phyloP scores from a whole-genome alignment of 2,329 filamentous ascomycete species.

The Penicillium janthinellum region DNA sequence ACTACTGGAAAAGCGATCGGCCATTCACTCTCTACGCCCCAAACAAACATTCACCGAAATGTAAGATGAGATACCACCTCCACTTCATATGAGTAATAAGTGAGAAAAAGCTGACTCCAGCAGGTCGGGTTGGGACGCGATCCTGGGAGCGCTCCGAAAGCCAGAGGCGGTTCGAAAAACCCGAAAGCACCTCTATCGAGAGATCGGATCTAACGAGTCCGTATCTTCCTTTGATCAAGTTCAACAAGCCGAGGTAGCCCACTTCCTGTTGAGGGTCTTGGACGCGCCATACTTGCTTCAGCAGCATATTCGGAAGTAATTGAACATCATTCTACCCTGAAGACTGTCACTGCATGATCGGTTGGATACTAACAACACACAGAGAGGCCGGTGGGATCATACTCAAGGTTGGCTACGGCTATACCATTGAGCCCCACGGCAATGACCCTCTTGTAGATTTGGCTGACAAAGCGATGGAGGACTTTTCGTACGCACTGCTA shows the following conservation, averaged over 20 bases:
- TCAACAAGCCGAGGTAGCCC: slow-evolving; percentile 48
- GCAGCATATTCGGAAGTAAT: slow-evolving; percentile 43
- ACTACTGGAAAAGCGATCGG: slow-evolving; percentile 35
- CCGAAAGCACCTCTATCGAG: slow-evolving; percentile 49
- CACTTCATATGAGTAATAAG: not conserved
- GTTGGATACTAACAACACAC: not conserved
- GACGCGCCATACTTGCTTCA: slow-evolving; percentile 42
- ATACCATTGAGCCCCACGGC: slow-evolving; percentile 28
- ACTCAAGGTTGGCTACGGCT: slow-evolving; percentile 44
- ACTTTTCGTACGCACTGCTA: slow-evolving; percentile 45
- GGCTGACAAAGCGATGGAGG: slow-evolving; percentile 42
- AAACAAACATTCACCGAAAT: slow-evolving; percentile 35
- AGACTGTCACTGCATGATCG: slow-evolving; percentile 2
- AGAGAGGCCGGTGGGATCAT: slow-evolving; percentile 45
- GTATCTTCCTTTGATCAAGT: slow-evolving; percentile 43
- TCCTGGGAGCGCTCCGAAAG: slow-evolving; percentile 39
- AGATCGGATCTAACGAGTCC: slow-evolving; percentile 47
- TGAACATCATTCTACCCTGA: no score
- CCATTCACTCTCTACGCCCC: slow-evolving; percentile 30
- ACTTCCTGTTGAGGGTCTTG: slow-evolving; percentile 48
- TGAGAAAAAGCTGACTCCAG: not conserved
- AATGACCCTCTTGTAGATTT: slow-evolving; percentile 43
- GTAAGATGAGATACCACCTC: slow-evolving; percentile 25
- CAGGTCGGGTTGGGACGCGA: slow-evolving; percentile 41
- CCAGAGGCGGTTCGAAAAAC: slow-evolving; percentile 42